Conservation (phyloP, 2,329 filamentous ascomycete genomes). For the Alternaria brassicae region DNA sequence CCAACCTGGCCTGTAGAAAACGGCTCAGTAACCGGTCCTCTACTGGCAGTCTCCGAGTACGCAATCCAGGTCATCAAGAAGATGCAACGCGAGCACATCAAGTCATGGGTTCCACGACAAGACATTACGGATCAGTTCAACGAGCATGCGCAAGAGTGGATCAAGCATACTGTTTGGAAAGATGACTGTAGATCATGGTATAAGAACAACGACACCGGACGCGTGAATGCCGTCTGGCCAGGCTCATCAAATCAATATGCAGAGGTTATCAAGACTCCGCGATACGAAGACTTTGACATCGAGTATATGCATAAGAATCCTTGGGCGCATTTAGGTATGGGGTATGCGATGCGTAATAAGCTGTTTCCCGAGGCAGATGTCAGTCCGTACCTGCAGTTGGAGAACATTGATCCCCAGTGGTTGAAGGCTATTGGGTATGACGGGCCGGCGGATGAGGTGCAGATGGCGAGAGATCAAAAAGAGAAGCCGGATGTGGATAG, state of each 20-base stretch:
- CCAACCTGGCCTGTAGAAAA: slow-evolving; percentile 56
- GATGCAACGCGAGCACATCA: slow-evolving; percentile 57
- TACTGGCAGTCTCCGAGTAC: slow-evolving; percentile 52
- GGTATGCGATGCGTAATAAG: slow-evolving; percentile 41
- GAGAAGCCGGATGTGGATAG: slow-evolving; percentile 7
- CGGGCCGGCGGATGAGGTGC: slow-evolving; percentile 22
- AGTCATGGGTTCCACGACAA: slow-evolving; percentile 51
- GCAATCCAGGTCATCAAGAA: slow-evolving; percentile 54
- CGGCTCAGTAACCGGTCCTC: slow-evolving; percentile 54
- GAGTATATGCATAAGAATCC: slow-evolving; percentile 50
- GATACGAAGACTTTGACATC: slow-evolving; percentile 56
- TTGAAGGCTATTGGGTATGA: slow-evolving; percentile 39
- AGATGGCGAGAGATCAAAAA: slow-evolving; percentile 20
- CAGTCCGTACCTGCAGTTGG: slow-evolving; percentile 50
- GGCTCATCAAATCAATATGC: slow-evolving; percentile 60
- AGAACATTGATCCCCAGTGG: slow-evolving; percentile 56
- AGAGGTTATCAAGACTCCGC: slow-evolving; percentile 48
- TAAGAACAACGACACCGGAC: slow-evolving; percentile 52
- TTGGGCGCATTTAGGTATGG: slow-evolving; percentile 55
- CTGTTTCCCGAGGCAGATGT: slow-evolving; percentile 39
- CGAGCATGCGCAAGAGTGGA: slow-evolving; percentile 55
- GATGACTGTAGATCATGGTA: slow-evolving; percentile 56
- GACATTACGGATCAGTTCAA: slow-evolving; percentile 55
- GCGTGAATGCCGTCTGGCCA: slow-evolving; percentile 57
- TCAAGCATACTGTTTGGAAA: slow-evolving; percentile 60